Base-by-base conservation (phyloP, 2,329 filamentous ascomycete genomes). In the Diaporthe sp. region DNA sequence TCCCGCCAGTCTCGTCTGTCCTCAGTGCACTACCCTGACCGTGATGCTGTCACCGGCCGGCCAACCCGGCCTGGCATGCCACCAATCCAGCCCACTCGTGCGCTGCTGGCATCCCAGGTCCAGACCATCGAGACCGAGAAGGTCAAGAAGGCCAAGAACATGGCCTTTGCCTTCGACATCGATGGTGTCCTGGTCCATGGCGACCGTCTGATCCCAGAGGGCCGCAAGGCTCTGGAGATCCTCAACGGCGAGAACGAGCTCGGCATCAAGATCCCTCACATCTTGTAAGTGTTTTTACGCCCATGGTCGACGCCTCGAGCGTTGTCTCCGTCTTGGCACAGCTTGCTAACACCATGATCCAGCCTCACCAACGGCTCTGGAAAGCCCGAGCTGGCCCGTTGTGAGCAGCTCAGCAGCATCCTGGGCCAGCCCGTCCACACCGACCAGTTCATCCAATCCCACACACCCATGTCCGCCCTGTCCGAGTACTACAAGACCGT, bases 151-250 rank as follows among this genome's bases (percentile, higher is more conserved):
- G 93, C 92, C 75, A 95, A 95, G 88, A 92, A 95, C 86, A 94
- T 95, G 92, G 92, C 92, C 9, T 95, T 95, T 78, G 94, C 92
- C 80, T 96, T 95, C 78, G 94, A 95, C 84, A 93, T 94, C 76
- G 94, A 95, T 80, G 93, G 93, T 86, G 93, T 95, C 75, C 87
- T 95, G 34, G 93, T 94, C 74, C 93, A 94, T 84, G 92, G 92
- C 80, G 92, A 93, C 84, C 88, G 92, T 75, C 85, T 93, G 75
- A 94, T 94, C 77, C 91, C 92, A 57, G 90, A 94, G 84, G 92
- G 91, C 76, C 87, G 90, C 80, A 88, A 90, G 75, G 91, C 90
- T 19, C 89, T 94, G 53, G 90, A 93, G 82, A 94, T 94, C 83
- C 87, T 94, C 70, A 94, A 94, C 83, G 93, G 92, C 65, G 92